phyloP scores from a whole-genome alignment of 2,329 filamentous ascomycete genomes.

The Dothistroma pini region DNA sequence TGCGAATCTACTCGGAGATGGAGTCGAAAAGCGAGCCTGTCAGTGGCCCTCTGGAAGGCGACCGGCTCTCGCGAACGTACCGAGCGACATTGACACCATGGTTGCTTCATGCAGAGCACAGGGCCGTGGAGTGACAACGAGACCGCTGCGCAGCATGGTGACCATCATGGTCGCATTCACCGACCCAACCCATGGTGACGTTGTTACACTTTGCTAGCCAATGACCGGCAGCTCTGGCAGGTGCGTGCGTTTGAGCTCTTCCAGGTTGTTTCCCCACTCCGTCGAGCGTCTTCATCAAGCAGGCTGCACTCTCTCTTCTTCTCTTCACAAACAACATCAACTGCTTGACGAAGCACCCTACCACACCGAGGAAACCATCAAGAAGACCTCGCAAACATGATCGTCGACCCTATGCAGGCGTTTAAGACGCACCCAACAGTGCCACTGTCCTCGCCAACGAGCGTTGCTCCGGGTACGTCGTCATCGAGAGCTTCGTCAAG shows the following conservation, averaged over 20 bases:
- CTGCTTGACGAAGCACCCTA: conserved; percentile 5
- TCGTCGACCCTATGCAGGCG: conserved; percentile 12
- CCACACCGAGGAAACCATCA: background rate
- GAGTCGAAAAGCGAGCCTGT: no score
- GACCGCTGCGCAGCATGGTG: no score
- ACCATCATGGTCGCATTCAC: no score
- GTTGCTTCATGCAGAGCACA: no score
- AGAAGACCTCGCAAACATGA: conserved; percentile 8
- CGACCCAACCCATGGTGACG: no score
- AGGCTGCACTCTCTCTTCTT: conserved; percentile 1
- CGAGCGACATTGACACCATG: no score
- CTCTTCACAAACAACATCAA: conserved; percentile 8
- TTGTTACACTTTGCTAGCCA: background rate
- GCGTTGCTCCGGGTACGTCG: conserved; percentile 10
- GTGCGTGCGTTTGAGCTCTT: background rate
- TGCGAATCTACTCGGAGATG: no score
- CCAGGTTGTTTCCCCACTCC: background rate
- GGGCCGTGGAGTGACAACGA: no score
- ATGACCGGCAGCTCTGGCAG: background rate
- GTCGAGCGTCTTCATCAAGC: background rate
- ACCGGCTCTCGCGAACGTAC: no score
- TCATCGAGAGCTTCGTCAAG: background rate
- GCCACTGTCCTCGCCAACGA: conserved; percentile 7
- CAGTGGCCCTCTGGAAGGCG: no score
- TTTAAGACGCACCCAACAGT: conserved; percentile 10